phyloP scores from a whole-genome alignment of 164 flowering plant species.

The Liriodendron chinense region DNA sequence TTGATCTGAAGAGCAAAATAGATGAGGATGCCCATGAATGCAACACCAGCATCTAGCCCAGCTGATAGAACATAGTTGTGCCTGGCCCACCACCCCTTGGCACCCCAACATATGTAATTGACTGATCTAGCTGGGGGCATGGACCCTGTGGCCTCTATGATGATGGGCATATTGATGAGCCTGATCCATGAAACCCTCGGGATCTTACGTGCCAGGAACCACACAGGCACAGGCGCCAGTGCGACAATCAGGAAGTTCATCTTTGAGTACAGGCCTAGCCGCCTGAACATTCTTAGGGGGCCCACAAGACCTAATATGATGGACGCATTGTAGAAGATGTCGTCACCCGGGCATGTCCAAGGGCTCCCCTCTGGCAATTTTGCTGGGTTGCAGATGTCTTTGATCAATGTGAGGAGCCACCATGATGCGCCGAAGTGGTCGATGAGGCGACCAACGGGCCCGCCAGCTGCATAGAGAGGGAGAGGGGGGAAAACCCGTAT shows the following conservation, averaged over 20 bases:
- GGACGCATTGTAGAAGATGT: conserved; percentile 46
- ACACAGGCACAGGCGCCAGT: conserved; percentile 44
- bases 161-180: conserved; percentile 56
- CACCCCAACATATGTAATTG: conserved; percentile 46
- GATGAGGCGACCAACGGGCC: conserved; percentile 45
- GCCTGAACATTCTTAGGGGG: conserved; percentile 39
- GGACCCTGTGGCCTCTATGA: conserved; percentile 29
- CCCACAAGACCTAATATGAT: conserved; percentile 53
- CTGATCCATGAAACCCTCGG: conserved; percentile 56
- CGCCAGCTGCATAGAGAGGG: conserved; percentile 29
- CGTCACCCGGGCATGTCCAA: conserved; percentile 56
- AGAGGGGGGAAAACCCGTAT: too few species aligned
- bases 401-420: conserved; percentile 53
- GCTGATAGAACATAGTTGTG: too few species aligned
- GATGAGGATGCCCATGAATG: conserved; percentile 35
- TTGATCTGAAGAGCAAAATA: conserved; percentile 40
- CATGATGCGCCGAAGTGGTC: conserved; percentile 50
- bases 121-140: conserved; percentile 59
- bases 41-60: too few species aligned
- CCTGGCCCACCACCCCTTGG: too few species aligned
- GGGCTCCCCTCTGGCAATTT: conserved; percentile 44
- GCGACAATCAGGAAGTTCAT: conserved; percentile 42
- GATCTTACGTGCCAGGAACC: conserved; percentile 32
- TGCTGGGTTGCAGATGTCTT: conserved; percentile 38
- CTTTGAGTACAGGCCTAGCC: conserved; percentile 28